Evolutionary conservation across 108 stramenopile species (phyloP), one percentile per base, ranked within the genome.

Genomic region (Mediolabrus comicus): DNA sequence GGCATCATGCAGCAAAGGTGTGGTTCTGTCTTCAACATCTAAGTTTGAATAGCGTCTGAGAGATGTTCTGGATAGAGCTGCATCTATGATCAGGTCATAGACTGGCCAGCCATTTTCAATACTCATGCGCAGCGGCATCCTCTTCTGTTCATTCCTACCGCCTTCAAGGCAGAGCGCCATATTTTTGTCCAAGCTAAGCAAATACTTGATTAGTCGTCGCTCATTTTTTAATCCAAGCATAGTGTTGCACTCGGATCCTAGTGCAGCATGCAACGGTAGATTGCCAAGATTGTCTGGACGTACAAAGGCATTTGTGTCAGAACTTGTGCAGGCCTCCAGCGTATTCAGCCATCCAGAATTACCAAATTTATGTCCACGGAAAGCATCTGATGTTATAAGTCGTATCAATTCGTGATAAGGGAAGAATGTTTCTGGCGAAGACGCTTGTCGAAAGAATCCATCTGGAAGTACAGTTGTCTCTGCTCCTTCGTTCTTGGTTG

Each of bases 381-480:
- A 81, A 41, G 56, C 70, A 1, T 65, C 70, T 3, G 80, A 81
- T 11, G 61, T 67, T 4, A 81, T 38, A 17, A 65, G 57, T 11
- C 74, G 55, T 19, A 81, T 71, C 4, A 81, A 59, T 34, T 76
- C 80, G 54, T 81, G 80, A 72, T 76, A 76, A 9, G 80, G 79
- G 41, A 75, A 80, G 52, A 80, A 80, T 30, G 63, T 52, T 38
- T 77, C 57, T 38, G 25, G 52, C 26, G 17, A 58, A 46, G 35
- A 69, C 43, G 14, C 26, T 35, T 29, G 22, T 17, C 38, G 61
- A 77, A 77, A 57, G 69, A 77, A 28, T 35, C 56, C 38, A 4
- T 62, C 39, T 64, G 36, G 39, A 14, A n/a, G 19, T n/a, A 30
- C 63, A 24, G 39, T 49, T 53, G 49, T 19, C 22, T 26, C 26